phyloP scores from a whole-genome alignment of 2,329 filamentous ascomycete genomes.

The Botrytis fragariae region DNA sequence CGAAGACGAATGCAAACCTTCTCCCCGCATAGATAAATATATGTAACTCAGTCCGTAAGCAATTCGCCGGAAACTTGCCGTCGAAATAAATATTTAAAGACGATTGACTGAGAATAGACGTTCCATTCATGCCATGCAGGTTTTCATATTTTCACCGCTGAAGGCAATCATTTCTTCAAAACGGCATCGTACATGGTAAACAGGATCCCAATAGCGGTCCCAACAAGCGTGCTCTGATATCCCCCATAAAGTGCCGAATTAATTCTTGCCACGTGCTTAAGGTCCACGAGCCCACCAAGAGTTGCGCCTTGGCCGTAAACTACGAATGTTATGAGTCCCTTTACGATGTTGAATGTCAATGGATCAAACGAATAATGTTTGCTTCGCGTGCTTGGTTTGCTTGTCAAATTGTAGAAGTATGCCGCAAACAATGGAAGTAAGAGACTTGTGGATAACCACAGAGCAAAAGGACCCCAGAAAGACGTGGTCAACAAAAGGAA shows the following conservation, averaged over 20 bases:
- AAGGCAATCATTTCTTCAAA: constrained; percentile 56
- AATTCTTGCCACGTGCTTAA: constrained; percentile 59
- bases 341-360: constrained; percentile 84
- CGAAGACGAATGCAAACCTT: not conserved
- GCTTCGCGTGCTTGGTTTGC: constrained; percentile 43
- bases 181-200: constrained; percentile 76
- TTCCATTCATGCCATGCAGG: not conserved
- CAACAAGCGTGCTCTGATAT: constrained; percentile 66
- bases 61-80: not conserved
- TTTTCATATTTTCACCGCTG: not conserved
- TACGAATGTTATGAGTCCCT: constrained; percentile 77
- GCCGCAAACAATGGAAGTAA: constrained; percentile 68
- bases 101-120: not conserved
- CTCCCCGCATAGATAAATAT: not conserved
- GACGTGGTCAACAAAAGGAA: constrained; percentile 70
- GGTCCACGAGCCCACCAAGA: constrained; percentile 60
- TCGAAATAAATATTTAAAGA: constrained; percentile 4
- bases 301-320: constrained; percentile 70
- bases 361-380: constrained; percentile 72
- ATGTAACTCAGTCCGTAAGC: not conserved
- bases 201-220: constrained; percentile 64
- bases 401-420: constrained; percentile 88
- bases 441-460: constrained; percentile 74
- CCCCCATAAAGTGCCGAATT: constrained; percentile 67
- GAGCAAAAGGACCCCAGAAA: constrained; percentile 80